Evolutionary conservation across 768 basidiomycete genomes (phyloP).

Genomic region (Tubosaeta sp.): DNA sequence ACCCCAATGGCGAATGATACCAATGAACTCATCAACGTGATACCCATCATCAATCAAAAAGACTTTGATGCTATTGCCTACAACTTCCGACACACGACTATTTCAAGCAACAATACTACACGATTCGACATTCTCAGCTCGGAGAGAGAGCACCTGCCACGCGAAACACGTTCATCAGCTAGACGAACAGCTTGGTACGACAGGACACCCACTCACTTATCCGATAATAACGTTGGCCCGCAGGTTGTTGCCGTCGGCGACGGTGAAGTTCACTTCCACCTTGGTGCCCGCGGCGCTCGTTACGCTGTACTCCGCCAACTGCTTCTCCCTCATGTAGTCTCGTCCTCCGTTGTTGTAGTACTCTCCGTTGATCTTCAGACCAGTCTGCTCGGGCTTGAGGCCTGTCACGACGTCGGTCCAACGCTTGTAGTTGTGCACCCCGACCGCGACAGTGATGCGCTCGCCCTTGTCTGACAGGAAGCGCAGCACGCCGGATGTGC

Average conservation of each 20-base stretch:
- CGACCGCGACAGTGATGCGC: conserved; percentile 31
- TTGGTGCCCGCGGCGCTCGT: conserved; percentile 8
- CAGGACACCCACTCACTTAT: conserved; percentile 1
- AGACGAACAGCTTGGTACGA: neutral
- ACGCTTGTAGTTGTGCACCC: conserved; percentile 33
- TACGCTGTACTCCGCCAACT: conserved; percentile 2
- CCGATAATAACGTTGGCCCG: conserved; percentile 2
- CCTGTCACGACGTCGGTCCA: neutral
- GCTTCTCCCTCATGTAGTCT: conserved; percentile 6
- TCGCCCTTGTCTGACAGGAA: conserved; percentile 29
- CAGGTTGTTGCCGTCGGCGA: conserved; percentile 6
- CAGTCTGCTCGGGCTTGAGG: conserved; percentile 11
- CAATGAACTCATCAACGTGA: neutral
- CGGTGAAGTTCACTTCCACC: neutral
- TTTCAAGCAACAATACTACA: neutral
- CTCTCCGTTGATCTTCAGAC: conserved; percentile 22
- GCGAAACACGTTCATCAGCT: neutral
- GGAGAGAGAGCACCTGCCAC: neutral
- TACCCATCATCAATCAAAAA: neutral
- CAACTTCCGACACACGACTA: neutral
- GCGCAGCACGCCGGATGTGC: conserved; percentile 19
- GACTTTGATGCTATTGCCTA: neutral
- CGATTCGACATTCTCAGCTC: neutral
- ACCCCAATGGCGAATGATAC: neutral
- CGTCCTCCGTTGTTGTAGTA: conserved; percentile 23